Evolutionary conservation across 2,329 filamentous ascomycete species (phyloP).

Genomic region (Ambrosiella xylebori): DNA sequence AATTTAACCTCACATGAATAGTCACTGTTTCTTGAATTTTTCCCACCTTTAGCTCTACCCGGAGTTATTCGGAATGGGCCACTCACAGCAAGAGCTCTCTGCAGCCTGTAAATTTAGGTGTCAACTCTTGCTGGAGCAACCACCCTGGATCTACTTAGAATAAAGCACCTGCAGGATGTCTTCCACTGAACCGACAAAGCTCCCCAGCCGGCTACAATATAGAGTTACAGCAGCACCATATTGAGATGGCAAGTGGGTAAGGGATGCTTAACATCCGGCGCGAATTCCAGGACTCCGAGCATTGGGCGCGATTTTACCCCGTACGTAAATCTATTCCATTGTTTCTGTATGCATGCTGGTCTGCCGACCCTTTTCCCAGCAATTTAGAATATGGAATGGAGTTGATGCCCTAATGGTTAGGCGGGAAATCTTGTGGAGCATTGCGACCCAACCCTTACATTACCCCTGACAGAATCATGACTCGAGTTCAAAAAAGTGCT

Average conservation of each 20-base stretch:
- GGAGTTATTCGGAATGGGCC: constrained; percentile 13
- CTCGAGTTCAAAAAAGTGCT: neutral
- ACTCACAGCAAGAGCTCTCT: constrained; percentile 9
- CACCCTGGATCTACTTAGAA: constrained; percentile 5
- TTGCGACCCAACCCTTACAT: neutral
- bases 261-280: neutral
- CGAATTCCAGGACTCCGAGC: constrained; percentile 4
- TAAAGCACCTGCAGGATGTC: constrained; percentile 3
- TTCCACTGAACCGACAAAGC: constrained; percentile 1
- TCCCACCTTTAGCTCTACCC: constrained; percentile 3
- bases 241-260: neutral
- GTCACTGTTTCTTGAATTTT: constrained; percentile 1
- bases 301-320: constrained; percentile 3
- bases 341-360: neutral
- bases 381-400: neutral
- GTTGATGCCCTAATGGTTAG: constrained; percentile 4
- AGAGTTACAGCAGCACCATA: neutral
- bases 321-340: constrained; percentile 2
- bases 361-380: neutral
- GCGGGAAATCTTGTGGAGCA: neutral
- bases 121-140: constrained; percentile 10
- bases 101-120: constrained; percentile 13
- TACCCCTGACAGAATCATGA: neutral
- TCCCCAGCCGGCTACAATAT: neutral
- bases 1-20: too few species aligned